Conservation (phyloP, 129 eudicot genomes). For the Flaveria trinervia region DNA sequence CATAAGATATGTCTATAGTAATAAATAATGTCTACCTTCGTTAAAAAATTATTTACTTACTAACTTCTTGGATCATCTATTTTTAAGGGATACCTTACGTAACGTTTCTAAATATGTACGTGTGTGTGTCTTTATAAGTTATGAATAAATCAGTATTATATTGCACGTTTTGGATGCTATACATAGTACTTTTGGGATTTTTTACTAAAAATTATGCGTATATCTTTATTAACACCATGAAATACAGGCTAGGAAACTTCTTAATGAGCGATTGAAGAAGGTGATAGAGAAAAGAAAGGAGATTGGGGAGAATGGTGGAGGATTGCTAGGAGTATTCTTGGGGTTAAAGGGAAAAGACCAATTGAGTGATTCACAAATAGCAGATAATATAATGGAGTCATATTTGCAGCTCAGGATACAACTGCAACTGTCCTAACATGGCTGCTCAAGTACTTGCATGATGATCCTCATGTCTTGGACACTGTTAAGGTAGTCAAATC, state of each 20-base stretch:
- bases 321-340: slow-evolving; percentile 55
- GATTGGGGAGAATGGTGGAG: slow-evolving; percentile 45
- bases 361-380: slow-evolving; percentile 61
- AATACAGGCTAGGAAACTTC: slow-evolving; percentile 67
- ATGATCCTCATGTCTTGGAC: slow-evolving; percentile 47
- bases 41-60: not conserved
- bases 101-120: not conserved
- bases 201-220: too few relatives aligned
- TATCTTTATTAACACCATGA: slow-evolving; percentile 4
- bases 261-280: slow-evolving; percentile 54
- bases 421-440: slow-evolving; percentile 85
- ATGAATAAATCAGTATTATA: not conserved
- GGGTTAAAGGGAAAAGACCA: slow-evolving; percentile 39
- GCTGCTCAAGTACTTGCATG: slow-evolving; percentile 77
- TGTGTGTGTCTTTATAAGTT: not conserved
- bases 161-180: not conserved
- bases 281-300: slow-evolving; percentile 57
- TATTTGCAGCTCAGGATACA: slow-evolving; percentile 87
- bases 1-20: not conserved
- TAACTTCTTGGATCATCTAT: not conserved
- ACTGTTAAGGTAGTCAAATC: slow-evolving; percentile 56
- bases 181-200: not conserved
- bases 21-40: not conserved
- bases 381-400: slow-evolving; percentile 79
- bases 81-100: not conserved